Evolutionary conservation across 2,329 filamentous ascomycete species (phyloP), one percentile per base, ranked within the genome.

Genomic region (Neonectria sp.): DNA sequence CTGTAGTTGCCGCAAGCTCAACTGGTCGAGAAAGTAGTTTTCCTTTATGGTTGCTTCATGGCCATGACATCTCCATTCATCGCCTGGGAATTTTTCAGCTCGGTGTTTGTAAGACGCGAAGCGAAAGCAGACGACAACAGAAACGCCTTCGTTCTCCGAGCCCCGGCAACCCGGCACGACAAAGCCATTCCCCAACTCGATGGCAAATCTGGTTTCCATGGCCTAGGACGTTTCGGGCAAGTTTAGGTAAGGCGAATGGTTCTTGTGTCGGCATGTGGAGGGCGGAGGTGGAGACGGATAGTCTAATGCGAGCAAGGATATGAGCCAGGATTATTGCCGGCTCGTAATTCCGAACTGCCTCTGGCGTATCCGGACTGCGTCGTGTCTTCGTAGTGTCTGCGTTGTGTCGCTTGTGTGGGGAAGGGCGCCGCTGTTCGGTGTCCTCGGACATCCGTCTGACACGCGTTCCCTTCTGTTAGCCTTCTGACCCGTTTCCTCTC

Each of bases 321-420:
- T 15, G 37, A 55, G 25, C 37, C 27, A 27, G 43, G 21, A 65
- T 74, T 71, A 74, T 72, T 75, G 57, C 69, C 72, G 69, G 63
- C 45, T 70, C 60, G 59, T 71, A 75, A 68, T 60, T 69, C 73
- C 73, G 73, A 69, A 37, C 29, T 57, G 35, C 25, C 27, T 52
- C 21, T 40, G 7, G 35, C 35, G 35, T 40, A 40, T 40, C 35
- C 35, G 35, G 17, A 40, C 13, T n/a, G 6, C 37, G 37, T 40
- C 6, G 37, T 40, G 37, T n/a, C 37, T 17, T 40, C 15, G 37
- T n/a, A 40, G 37, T n/a, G 29, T 52, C 49, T 45, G 37, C 17
- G 55, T 15, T 9, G 35, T 15, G 37, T 27, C 40, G 2, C 29
- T 45, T 29, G 33, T 55, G 52, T 37, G 52, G 25, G 52, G 45